phyloP scores from a whole-genome alignment of 345 rosid genomes.

The Eucalyptus shirleyi region DNA sequence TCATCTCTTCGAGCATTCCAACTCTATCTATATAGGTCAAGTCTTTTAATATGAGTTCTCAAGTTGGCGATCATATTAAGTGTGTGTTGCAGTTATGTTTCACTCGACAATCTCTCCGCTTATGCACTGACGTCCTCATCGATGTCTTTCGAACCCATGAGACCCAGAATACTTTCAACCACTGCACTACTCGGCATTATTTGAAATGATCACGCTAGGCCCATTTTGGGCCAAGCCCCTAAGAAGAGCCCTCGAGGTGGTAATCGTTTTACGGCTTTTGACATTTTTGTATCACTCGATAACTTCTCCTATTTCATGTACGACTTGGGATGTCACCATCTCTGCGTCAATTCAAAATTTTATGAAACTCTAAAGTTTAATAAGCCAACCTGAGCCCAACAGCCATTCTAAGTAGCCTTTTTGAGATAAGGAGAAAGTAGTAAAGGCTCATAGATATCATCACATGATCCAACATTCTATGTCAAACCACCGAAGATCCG shows the following conservation, averaged over 20 bases:
- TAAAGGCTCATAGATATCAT: background rate
- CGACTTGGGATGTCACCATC: background rate
- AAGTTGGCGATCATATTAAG: background rate
- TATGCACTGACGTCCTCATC: background rate
- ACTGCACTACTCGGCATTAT: background rate
- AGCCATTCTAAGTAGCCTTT: background rate
- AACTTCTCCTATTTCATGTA: background rate
- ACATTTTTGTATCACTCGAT: background rate
- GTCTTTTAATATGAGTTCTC: background rate
- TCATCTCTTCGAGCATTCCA: background rate
- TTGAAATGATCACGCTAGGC: background rate
- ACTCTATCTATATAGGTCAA: background rate
- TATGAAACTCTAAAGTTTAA: background rate
- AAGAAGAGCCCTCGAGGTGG: background rate
- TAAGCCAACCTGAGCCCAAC: background rate
- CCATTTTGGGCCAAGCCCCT: background rate
- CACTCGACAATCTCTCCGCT: background rate
- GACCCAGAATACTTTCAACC: background rate
- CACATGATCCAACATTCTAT: background rate
- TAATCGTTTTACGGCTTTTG: background rate
- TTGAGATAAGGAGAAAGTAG: background rate
- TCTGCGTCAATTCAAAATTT: background rate
- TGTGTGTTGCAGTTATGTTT: background rate
- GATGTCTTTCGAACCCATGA: background rate
- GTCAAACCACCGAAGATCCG: background rate